Evolutionary conservation across 768 basidiomycete species (phyloP).

Genomic region (Lactarius akahatsu): DNA sequence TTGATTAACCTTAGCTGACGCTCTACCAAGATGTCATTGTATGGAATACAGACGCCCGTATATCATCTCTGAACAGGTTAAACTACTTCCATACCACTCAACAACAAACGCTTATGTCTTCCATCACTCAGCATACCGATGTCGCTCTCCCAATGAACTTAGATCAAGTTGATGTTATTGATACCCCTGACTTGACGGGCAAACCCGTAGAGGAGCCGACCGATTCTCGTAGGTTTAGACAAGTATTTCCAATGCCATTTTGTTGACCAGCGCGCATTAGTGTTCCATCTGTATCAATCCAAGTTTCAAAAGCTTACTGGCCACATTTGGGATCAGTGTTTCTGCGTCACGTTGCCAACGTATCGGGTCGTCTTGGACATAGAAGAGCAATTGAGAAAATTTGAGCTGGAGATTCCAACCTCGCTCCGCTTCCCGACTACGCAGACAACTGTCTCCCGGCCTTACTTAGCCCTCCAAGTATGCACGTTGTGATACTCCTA

Average conservation of each 20-base stretch:
- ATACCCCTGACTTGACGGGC: conserved; percentile 22
- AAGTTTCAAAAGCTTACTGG: conserved; percentile 23
- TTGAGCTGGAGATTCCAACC: conserved; percentile 30
- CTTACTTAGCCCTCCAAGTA: conserved; percentile 29
- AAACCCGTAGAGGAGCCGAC: conserved; percentile 30
- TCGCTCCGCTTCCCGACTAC: conserved; percentile 27
- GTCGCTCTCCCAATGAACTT: conserved; percentile 32
- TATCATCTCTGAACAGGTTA: conserved; percentile 31
- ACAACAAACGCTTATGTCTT: not conserved
- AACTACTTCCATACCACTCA: not conserved
- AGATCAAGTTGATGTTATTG: conserved; percentile 27
- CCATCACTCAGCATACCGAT: conserved; percentile 27
- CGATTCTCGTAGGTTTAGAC: conserved; percentile 26
- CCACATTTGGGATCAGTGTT: conserved; percentile 32
- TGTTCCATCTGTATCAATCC: conserved; percentile 26
- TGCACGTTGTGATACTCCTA: not conserved
- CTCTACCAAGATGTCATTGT: conserved; percentile 19
- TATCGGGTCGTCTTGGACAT: conserved; percentile 30
- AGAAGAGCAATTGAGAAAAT: conserved; percentile 29
- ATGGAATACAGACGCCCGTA: conserved; percentile 31
- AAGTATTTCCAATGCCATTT: not conserved
- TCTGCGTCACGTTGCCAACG: conserved; percentile 28
- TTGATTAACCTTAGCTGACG: not conserved
- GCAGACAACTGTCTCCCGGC: conserved; percentile 25
- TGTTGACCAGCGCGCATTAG: conserved; percentile 12